These are phyloP conservation scores for Phytophthora sojae DNA, from an alignment of 352 stramenopile genomes.

Conservation along the genomic window DNA sequence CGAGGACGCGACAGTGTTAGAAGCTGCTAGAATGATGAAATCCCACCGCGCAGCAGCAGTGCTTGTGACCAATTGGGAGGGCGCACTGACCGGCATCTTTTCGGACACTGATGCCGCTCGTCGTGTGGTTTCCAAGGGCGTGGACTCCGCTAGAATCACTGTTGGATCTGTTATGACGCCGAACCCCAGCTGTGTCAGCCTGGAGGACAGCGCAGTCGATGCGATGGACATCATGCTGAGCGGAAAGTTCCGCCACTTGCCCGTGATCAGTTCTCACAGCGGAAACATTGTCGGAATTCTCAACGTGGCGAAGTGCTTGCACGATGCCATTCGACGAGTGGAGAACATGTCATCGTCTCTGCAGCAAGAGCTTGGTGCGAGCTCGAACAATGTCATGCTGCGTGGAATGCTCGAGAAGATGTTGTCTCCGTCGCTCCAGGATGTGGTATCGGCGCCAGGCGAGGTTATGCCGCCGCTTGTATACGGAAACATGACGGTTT, in stretches of 20 bases:
- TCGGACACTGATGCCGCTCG: constrained; percentile 92
- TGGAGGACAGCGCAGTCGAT: constrained; percentile 85
- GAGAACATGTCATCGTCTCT: constrained; percentile 88
- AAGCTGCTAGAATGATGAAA: constrained; percentile 92
- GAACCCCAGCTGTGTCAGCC: constrained; percentile 82
- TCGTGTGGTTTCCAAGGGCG: constrained; percentile 78
- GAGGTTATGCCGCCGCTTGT: constrained; percentile 83
- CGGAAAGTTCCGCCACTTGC: constrained; percentile 96
- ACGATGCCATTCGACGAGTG: constrained; percentile 98
- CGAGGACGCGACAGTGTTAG: constrained; percentile 80
- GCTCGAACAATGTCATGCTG: constrained; percentile 63
- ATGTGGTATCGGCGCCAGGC: constrained; percentile 69
- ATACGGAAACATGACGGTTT: constrained; percentile 71
- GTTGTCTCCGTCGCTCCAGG: constrained; percentile 81
- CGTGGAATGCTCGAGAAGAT: constrained; percentile 90
- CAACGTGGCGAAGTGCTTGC: constrained; percentile 98
- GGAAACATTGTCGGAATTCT: constrained; percentile 95
- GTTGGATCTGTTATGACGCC: constrained; percentile 88
- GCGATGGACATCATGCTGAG: constrained; percentile 89
- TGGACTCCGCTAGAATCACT: constrained; percentile 72
- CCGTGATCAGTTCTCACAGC: constrained; percentile 88
- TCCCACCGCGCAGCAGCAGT: constrained; percentile 92
- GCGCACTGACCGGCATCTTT: constrained; percentile 94
- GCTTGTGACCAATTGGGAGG: constrained; percentile 90
- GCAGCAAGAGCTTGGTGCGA: constrained; percentile 81